These are phyloP conservation scores for Candida freyschussii DNA, from an alignment of 1,139 yeast genomes.

Conservation along the genomic window DNA sequence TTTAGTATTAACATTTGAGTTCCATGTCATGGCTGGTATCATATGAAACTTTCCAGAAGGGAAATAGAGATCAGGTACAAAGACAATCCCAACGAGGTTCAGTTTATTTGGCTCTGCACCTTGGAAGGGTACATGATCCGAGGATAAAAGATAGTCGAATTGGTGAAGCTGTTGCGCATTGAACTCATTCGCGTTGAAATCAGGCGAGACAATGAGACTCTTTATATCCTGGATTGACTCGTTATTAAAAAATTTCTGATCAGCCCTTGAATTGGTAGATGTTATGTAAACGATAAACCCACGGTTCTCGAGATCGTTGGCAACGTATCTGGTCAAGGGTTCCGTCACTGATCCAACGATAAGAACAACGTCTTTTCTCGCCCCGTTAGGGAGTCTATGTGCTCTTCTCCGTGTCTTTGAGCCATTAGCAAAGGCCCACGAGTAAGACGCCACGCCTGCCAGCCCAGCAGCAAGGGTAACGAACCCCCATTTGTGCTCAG, in stretches of 20 bases:
- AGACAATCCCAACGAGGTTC: slow-evolving; percentile 50
- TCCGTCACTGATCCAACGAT: slow-evolving; percentile 76
- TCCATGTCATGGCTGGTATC: slow-evolving; percentile 50
- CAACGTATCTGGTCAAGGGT: slow-evolving; percentile 64
- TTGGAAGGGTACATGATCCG: slow-evolving; percentile 32
- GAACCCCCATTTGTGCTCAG: too few relatives aligned
- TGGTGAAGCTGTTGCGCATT: slow-evolving; percentile 36
- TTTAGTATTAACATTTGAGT: slow-evolving; percentile 42
- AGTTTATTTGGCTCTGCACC: slow-evolving; percentile 45
- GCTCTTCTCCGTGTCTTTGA: slow-evolving; percentile 44
- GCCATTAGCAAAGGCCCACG: slow-evolving; percentile 3
- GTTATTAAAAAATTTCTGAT: slow-evolving; percentile 51
- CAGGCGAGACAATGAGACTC: slow-evolving; percentile 47
- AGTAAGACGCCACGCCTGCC: slow-evolving; percentile 1
- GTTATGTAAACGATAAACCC: slow-evolving; percentile 81
- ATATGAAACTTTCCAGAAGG: slow-evolving; percentile 69
- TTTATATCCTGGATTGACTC: slow-evolving; percentile 51
- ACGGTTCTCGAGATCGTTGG: slow-evolving; percentile 68
- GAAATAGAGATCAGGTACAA: slow-evolving; percentile 60
- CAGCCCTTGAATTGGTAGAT: slow-evolving; percentile 54
- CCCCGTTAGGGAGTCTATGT: slow-evolving; percentile 59
- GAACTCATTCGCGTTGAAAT: slow-evolving; percentile 32
- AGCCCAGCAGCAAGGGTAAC: too few relatives aligned
- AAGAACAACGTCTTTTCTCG: slow-evolving; percentile 67
- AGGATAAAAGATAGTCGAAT: slow-evolving; percentile 34